A percentile compares a stretch with the other conserved stretches of the same genome.
These are phyloP conservation scores for Emmonsia crescens DNA, from an alignment of 2,329 filamentous ascomycete genomes.

Conservation along the genomic window DNA sequence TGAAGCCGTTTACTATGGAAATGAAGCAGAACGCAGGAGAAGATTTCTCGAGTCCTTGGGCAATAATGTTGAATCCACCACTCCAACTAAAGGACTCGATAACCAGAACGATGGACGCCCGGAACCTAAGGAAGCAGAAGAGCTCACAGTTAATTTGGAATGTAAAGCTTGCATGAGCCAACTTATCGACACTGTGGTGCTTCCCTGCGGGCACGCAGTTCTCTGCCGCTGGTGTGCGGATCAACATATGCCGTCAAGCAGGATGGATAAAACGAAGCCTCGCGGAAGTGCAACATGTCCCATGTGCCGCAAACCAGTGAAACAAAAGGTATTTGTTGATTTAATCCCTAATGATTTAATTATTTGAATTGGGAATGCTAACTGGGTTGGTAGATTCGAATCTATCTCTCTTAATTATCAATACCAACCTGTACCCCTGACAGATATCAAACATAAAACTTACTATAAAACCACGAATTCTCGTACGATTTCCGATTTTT, in stretches of 20 bases:
- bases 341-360: not conserved
- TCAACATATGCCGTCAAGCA: constrained; percentile 36
- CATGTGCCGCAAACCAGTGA: constrained; percentile 21
- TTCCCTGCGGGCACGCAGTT: constrained; percentile 46
- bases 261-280: constrained; percentile 22
- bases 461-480: not conserved
- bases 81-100: constrained; percentile 30
- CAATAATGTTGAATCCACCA: not conserved
- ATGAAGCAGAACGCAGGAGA: not conserved
- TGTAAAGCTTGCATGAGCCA: constrained; percentile 46
- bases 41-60: not conserved
- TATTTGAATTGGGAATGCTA: not conserved
- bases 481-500: not conserved
- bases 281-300: constrained; percentile 17
- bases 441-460: not conserved
- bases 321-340: constrained; percentile 17
- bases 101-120: constrained; percentile 37
- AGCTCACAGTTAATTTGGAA: constrained; percentile 41
- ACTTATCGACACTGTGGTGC: constrained; percentile 39
- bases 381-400: constrained; percentile 3
- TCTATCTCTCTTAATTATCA: constrained; percentile 4
- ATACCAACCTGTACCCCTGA: not conserved
- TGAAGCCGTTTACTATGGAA: not conserved
- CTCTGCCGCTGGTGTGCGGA: constrained; percentile 48
- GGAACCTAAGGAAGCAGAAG: constrained; percentile 36